Conservation (phyloP, 176 grass and related monocot genomes). For the Saccharum spontaneum region DNA sequence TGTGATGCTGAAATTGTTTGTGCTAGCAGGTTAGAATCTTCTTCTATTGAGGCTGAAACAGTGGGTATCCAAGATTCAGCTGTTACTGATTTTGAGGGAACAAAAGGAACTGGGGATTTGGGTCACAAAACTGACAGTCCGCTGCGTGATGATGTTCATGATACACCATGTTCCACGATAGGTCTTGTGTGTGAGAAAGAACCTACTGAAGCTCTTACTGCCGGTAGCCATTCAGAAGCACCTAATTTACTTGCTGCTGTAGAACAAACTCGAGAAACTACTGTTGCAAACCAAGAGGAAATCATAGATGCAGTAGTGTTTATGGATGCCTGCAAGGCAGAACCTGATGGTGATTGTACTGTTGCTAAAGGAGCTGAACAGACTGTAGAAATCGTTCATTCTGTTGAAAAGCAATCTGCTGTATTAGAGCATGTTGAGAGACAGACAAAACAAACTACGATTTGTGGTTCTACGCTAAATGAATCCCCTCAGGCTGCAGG, state of each 20-base stretch:
- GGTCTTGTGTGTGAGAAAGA: neutral
- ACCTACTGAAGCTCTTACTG: constrained; percentile 2
- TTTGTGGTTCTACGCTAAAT: neutral
- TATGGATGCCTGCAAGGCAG: neutral
- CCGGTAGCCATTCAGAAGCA: neutral
- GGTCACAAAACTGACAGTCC: neutral
- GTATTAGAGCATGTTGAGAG: neutral
- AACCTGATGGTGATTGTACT: constrained; percentile 3
- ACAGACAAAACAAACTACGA: neutral
- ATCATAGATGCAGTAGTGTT: neutral
- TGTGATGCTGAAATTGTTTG: constrained; percentile 9
- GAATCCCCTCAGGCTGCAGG: neutral
- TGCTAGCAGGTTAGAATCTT: constrained; percentile 22
- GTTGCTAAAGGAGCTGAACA: neutral
- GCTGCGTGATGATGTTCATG: neutral
- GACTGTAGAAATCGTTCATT: neutral
- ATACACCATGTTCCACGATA: neutral
- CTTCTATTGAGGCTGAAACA: constrained; percentile 15
- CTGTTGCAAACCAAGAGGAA: neutral
- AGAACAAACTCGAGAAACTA: constrained; percentile 14
- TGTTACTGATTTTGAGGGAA: neutral
- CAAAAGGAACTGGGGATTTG: neutral
- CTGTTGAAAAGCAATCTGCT: constrained; percentile 1
- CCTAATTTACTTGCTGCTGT: constrained; percentile 1
- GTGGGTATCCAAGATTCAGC: neutral